Evolutionary conservation across 345 rosid species (phyloP), one percentile per base, ranked within the genome.

Genomic region (Crucihimalaya himalaica): DNA sequence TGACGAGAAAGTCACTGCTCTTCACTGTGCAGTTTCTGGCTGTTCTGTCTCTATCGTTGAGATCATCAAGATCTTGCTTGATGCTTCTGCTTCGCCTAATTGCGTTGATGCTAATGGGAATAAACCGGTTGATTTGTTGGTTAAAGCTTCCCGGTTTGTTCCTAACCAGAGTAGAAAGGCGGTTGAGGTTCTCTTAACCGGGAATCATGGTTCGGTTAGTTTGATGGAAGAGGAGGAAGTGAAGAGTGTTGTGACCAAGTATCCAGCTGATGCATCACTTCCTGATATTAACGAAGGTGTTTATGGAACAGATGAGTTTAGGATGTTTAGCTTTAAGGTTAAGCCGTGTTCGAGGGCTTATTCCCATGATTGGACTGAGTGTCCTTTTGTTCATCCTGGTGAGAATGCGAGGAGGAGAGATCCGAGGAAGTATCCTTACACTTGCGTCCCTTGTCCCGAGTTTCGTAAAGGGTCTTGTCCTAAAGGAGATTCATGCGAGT

Each of bases 341-440:
- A 95, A 88, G 85, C 97, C 99, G 5, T 95, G 99, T 81, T 95
- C 99, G 0, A 87, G 99, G 82, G 99, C 99, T 1, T 95, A 95
- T 68, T 91, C 99, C 4, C 99, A 95, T 57, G 99, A 95, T 47
- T 95, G 97, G 99, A 95, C 97, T 0, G 99, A 95, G 72, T 95
- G 99, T 73, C 99, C 99, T 2, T 95, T 95, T 66, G 99, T 89
- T 61, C 99, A 95, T 78, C 99, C 99, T 0, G 97, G 99, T 10
- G 99, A 95, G 91, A 95, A 95, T 15, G 99, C 99, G 0, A 89
- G 99, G 84, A 89, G 99, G 71, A 84, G 99, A 63, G 99, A 95
- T 86, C 97, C 93, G 0, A 86, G 85, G 81, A 95, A 91, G 86
- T 92, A 86, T 70, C 91, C 96, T 29, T 95, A 95, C 72, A 91